These are phyloP conservation scores for Boletus subparvulus DNA, from an alignment of 768 basidiomycete genomes.

Conservation along the genomic window DNA sequence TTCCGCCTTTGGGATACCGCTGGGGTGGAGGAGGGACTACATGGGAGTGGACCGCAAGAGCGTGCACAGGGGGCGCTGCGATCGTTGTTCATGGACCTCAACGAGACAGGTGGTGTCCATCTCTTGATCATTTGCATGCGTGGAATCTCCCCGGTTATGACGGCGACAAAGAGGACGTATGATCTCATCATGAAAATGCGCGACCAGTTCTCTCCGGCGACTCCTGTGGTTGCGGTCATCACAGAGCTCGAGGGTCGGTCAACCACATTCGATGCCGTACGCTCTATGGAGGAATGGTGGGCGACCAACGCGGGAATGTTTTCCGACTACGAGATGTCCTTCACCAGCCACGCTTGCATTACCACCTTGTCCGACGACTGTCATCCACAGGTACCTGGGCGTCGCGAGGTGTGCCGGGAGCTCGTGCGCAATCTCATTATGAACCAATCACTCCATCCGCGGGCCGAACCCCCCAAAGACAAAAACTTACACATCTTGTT, in stretches of 20 bases:
- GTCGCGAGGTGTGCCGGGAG: conserved; percentile 17
- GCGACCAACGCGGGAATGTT: conserved; percentile 29
- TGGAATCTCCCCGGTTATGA: conserved; percentile 16
- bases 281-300: conserved; percentile 43
- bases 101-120: conserved; percentile 22
- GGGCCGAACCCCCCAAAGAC: conserved; percentile 18
- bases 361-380: conserved; percentile 30
- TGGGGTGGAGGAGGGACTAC: conserved; percentile 27
- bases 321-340: conserved; percentile 28
- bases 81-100: conserved; percentile 19
- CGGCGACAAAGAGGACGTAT: conserved; percentile 18
- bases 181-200: conserved; percentile 18
- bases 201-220: conserved; percentile 9
- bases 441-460: conserved; percentile 15
- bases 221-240: conserved; percentile 30
- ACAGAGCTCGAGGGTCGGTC: conserved; percentile 33
- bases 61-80: conserved; percentile 22
- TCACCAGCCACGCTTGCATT: conserved; percentile 39
- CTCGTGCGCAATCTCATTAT: conserved; percentile 21
- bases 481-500: conserved; percentile 32
- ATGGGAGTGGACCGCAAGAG: conserved; percentile 16
- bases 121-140: conserved; percentile 30
- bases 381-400: conserved; percentile 21
- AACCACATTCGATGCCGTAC: background rate
- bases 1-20: conserved; percentile 33